Percentiles rank a stretch among this genome's conserved stretches.
Evolutionary conservation across 169 alveolate genomes (phyloP).

Genomic region (Plasmodium ovale): DNA sequence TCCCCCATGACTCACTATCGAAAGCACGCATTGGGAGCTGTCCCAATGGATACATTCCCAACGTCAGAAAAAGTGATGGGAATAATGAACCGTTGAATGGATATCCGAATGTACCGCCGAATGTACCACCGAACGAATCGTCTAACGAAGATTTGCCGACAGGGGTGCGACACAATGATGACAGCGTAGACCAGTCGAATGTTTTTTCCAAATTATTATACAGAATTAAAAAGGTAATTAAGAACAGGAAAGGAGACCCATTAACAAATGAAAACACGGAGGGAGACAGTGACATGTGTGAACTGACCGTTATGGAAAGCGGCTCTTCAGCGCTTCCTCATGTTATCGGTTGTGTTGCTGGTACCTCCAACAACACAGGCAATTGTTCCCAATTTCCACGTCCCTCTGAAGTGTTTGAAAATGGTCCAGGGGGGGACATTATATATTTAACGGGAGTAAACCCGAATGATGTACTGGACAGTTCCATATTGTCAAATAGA

Average conservation of each 20-base stretch:
- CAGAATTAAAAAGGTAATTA: conserved; percentile 24
- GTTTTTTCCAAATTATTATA: conserved; percentile 22
- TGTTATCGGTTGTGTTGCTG: neutral
- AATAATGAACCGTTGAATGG: neutral
- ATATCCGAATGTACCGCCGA: no score
- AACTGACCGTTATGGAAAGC: conserved; percentile 10
- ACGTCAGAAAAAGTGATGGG: neutral
- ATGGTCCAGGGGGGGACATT: neutral
- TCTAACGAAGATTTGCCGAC: neutral
- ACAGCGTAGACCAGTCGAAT: neutral
- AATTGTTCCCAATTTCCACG: neutral
- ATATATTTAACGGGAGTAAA: neutral
- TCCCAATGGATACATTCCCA: neutral
- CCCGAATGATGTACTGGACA: conserved; percentile 54
- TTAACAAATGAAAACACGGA: conserved; percentile 41
- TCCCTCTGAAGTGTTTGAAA: neutral
- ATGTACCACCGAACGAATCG: no score
- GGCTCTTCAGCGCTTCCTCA: neutral
- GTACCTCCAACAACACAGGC: neutral
- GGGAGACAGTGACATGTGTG: conserved; percentile 22
- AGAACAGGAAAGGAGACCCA: conserved; percentile 58
- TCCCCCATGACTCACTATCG: no score
- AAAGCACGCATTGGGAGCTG: no score
- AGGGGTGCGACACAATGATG: neutral
- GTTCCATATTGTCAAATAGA: neutral